Evolutionary conservation across 768 basidiomycete genomes (phyloP), one percentile per base, ranked within the genome.

Genomic region (Fibroporia radiculosa): DNA sequence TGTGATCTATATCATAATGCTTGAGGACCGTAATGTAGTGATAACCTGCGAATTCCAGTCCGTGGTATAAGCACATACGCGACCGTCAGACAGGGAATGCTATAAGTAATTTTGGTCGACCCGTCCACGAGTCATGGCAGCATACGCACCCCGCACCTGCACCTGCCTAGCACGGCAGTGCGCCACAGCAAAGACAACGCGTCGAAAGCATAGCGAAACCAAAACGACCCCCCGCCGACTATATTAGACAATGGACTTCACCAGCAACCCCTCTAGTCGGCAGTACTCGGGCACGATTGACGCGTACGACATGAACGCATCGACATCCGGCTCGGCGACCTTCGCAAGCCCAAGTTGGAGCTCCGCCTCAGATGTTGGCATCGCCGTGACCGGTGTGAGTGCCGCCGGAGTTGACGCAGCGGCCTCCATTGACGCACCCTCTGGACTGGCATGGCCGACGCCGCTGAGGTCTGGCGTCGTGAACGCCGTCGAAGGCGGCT

Each of bases 241-340:
- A 28, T 27, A 33, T 59, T 49, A 75, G 10, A 76, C 74, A 45
- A 77, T 64, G 6, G 65, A 66, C 55, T 87, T 89, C 52, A 82
- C 74, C 40, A 90, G 62, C 75, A 91, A 82, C 10, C 77, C 74
- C 64, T 92, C 89, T 52, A 92, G 63, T 32, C 89, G 69, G 66
- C 76, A 79, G 61, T 80, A 91, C 65, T 92, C 89, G 22, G 86
- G 84, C 14, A 91, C 82, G 58, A 90, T 84, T 27, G 85, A 78
- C 16, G 87, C 86, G 59, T 92, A 92, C 0, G 82, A 77, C 78
- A 87, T 75, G 63, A 89, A 89, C 44, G 87, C 81, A 61, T 92
- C 89, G 42, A 78, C 65, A 58, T 92, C 89, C 12, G 88, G 78
- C 48, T 89, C 86, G 0, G 89, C 87, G 5, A 91, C 82, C 62